Evolutionary conservation across 164 flowering plant genomes (phyloP).

Genomic region (Vitis cinerea): DNA sequence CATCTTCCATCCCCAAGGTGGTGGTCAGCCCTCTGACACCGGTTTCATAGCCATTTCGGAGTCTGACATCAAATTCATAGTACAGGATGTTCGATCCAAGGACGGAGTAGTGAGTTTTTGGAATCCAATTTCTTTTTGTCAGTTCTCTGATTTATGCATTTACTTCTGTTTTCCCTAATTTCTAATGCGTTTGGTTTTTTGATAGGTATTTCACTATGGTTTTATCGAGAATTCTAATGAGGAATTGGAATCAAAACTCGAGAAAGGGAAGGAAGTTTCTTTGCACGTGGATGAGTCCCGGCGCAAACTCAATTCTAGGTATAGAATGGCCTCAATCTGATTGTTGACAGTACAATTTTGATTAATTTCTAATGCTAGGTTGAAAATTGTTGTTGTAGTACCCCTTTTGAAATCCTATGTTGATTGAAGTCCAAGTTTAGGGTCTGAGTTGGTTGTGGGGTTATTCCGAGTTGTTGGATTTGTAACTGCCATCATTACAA

Average conservation of each 20-base stretch:
- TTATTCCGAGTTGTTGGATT: no score
- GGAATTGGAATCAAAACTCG: conserved; percentile 26
- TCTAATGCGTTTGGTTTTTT: not conserved
- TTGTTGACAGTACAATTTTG: no score
- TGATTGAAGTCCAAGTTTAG: no score
- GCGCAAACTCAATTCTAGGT: conserved; percentile 79
- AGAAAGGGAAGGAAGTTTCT: conserved; percentile 47
- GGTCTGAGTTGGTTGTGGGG: no score
- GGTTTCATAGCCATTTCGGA: conserved; percentile 46
- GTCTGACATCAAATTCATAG: conserved; percentile 51
- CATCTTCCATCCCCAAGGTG: conserved; percentile 91
- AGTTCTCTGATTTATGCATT: not conserved
- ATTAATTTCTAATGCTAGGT: no score
- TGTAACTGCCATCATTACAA: no score
- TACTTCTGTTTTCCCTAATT: not conserved
- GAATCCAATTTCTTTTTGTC: not conserved
- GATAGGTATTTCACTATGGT: conserved; percentile 78
- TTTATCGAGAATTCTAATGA: conserved; percentile 33
- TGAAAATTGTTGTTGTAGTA: no score
- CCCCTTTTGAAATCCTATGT: no score
- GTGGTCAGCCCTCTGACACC: conserved; percentile 81
- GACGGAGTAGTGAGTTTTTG: conserved; percentile 57
- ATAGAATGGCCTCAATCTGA: not conserved
- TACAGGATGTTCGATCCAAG: conserved; percentile 71
- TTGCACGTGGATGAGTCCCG: conserved; percentile 60